Conservation (phyloP, 352 stramenopile genomes). For the Phytopythium sindhum region DNA sequence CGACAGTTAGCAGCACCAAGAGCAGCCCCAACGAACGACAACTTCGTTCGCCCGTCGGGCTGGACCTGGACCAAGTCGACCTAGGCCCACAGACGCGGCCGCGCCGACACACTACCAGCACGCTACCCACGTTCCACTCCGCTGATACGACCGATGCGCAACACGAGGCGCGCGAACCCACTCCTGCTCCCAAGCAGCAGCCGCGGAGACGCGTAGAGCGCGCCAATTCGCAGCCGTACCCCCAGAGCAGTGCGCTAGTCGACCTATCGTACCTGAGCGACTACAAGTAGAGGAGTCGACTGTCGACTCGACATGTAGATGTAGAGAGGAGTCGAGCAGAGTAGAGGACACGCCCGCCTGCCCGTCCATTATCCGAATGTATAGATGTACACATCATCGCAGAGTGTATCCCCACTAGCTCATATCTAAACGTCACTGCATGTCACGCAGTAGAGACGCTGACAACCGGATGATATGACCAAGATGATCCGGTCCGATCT, state of each 20-base stretch:
- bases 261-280: slow-evolving; percentile 23
- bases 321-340: background rate
- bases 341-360: background rate
- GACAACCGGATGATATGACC: too few relatives aligned
- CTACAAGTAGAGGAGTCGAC: slow-evolving; percentile 21
- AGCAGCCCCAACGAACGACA: background rate
- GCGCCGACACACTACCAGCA: background rate
- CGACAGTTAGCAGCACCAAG: background rate
- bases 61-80: background rate
- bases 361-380: too few relatives aligned
- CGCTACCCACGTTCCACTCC: background rate
- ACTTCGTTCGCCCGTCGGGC: background rate
- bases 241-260: background rate
- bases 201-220: slow-evolving; percentile 5
- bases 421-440: too few relatives aligned
- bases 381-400: too few relatives aligned
- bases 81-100: background rate
- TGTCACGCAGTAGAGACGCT: too few relatives aligned
- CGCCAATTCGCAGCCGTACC: slow-evolving; percentile 1
- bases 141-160: background rate
- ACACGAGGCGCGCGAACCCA: background rate
- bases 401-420: too few relatives aligned
- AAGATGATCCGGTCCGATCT: too few relatives aligned
- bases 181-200: background rate
- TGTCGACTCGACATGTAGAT: background rate